These are phyloP conservation scores for Datura wrightii DNA, from an alignment of 257 asterid genomes.

Conservation along the genomic window DNA sequence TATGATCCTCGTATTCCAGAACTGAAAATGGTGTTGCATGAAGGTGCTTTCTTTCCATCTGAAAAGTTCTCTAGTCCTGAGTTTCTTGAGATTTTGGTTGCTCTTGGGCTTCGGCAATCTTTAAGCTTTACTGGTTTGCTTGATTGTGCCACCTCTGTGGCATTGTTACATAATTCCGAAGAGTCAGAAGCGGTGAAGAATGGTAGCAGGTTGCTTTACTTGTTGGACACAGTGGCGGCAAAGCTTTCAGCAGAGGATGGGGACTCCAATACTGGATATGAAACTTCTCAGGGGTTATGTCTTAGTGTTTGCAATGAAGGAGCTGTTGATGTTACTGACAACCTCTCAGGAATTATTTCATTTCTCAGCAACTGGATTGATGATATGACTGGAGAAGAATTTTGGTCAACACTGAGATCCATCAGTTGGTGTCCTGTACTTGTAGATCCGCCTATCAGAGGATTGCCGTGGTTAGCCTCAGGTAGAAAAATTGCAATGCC, in stretches of 20 bases:
- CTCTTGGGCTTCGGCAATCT: constrained; percentile 78
- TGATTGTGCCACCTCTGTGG: constrained; percentile 88
- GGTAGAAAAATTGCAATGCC: constrained; percentile 67
- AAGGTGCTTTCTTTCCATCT: constrained; percentile 78
- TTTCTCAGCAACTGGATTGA: constrained; percentile 58
- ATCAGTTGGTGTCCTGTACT: constrained; percentile 92
- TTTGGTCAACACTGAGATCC: constrained; percentile 70
- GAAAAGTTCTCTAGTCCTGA: constrained; percentile 71
- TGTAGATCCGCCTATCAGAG: constrained; percentile 67
- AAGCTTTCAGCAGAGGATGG: constrained; percentile 55
- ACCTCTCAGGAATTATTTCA: constrained; percentile 47
- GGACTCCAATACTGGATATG: constrained; percentile 42
- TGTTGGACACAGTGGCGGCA: constrained; percentile 61
- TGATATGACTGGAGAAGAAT: constrained; percentile 63
- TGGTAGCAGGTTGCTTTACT: constrained; percentile 73
- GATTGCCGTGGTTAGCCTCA: constrained; percentile 80
- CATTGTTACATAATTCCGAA: constrained; percentile 58
- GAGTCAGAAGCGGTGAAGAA: constrained; percentile 57
- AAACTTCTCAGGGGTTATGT: constrained; percentile 43
- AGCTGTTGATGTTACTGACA: constrained; percentile 47
- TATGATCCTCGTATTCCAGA: constrained; percentile 90
- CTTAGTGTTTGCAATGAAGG: constrained; percentile 51
- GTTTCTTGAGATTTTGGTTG: constrained; percentile 69
- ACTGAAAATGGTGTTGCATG: constrained; percentile 65
- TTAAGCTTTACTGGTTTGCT: constrained; percentile 73